These are phyloP conservation scores for Combretum micranthum DNA, from an alignment of 345 rosid genomes.

Conservation along the genomic window DNA sequence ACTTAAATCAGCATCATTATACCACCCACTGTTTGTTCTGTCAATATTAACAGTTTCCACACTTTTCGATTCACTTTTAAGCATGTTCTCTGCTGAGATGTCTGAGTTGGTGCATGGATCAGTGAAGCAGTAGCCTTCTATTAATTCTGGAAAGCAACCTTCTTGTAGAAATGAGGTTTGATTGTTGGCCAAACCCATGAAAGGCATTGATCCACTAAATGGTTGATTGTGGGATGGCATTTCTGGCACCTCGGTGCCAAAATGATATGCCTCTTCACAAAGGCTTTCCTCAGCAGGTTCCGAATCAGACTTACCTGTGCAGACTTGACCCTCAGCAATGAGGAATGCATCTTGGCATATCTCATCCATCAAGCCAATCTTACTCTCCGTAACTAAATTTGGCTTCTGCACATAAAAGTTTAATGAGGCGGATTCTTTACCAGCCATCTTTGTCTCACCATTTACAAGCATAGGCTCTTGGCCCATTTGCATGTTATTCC, in stretches of 20 bases:
- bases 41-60: constrained; percentile 34
- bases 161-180: constrained; percentile 42
- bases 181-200: constrained; percentile 37
- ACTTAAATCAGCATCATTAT: constrained; percentile 40
- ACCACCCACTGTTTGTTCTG: constrained; percentile 72
- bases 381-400: constrained; percentile 22
- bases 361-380: constrained; percentile 67
- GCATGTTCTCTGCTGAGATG: constrained; percentile 34
- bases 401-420: constrained; percentile 32
- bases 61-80: constrained; percentile 23
- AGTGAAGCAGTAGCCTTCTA: constrained; percentile 74
- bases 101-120: constrained; percentile 52
- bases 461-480: constrained; percentile 33
- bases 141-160: constrained; percentile 54
- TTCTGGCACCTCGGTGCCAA: constrained; percentile 31
- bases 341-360: constrained; percentile 68
- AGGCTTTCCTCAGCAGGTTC: constrained; percentile 24
- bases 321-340: constrained; percentile 32
- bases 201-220: constrained; percentile 33
- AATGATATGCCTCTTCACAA: constrained; percentile 33
- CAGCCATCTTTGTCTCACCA: constrained; percentile 19
- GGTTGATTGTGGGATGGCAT: constrained; percentile 22
- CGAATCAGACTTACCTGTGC: constrained; percentile 30
- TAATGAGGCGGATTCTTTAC: constrained; percentile 21
- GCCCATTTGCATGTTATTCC: constrained; percentile 55